Base-by-base conservation (phyloP, 1,284 basidiomycete genomes). In the Cryptococcus neoformans region DNA sequence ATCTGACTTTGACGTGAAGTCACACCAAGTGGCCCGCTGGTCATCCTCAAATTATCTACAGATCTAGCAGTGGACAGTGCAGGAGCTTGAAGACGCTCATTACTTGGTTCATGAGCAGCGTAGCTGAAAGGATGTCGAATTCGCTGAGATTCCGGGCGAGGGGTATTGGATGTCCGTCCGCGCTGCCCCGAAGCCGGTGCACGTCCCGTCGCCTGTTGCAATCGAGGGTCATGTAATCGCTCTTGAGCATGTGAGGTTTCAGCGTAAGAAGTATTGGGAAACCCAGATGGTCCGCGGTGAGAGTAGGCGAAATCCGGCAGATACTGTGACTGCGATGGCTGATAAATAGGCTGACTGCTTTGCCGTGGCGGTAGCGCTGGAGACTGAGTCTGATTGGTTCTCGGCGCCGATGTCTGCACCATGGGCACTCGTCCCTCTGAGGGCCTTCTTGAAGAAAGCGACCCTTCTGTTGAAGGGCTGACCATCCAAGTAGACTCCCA, bases 21-120 rank as follows among this genome's bases (percentile, higher is more conserved):
- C 28, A 37, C 2, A 44, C 42, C 38, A 28, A 39, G 49, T 7
- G 49, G 34, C 12, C 39, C 38, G 9, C 9, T 17, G 37, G 28
- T 60, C 1, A 59, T 59, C 16, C 66, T 62, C 6, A 70, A 55
- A 46, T 64, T 70, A 36, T 69, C 70, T 63, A 70, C 66, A 1
- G 70, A 70, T 14, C 70, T 52, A 10, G 60, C 62, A 40, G 56
- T 57, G 38, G 63, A 57, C 11, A 69, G 41, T 6, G 56, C 38
- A 6, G 64, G 62, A 2, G 58, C 40, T 21, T 57, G 59, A 8
- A 57, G 51, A 37, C 59, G 47, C 44, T 57, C 57, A 6, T 45
- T 52, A 44, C 47, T 55, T 9, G 42, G 44, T 16, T 53, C 54
- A 17, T 49, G 40, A 36, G 44, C 40, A 16, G 34, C 46, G 47